These are phyloP conservation scores for Heterobasidion irregulare DNA, from an alignment of 1,284 basidiomycete species.

Conservation along the genomic window DNA sequence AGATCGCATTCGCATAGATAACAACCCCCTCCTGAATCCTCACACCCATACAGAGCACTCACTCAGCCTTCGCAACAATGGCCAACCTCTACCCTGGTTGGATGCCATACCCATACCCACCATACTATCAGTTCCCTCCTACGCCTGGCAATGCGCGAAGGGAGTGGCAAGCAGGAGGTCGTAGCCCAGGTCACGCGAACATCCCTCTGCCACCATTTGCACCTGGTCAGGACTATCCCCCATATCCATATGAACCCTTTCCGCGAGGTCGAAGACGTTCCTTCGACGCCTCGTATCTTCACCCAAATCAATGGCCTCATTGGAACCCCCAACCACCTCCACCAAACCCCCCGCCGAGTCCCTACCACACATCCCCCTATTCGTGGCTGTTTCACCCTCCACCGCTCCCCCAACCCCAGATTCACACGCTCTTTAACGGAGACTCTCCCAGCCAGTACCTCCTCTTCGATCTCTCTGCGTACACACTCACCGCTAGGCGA, in stretches of 20 bases:
- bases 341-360: conserved; percentile 16
- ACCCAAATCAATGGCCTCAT: conserved; percentile 4
- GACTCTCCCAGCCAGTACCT: conserved; percentile 33
- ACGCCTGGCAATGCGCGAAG: not conserved
- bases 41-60: not conserved
- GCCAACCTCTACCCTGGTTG: not conserved
- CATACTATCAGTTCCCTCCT: not conserved
- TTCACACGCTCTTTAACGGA: conserved; percentile 51
- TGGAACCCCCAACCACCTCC: conserved; percentile 15
- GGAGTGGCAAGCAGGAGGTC: not conserved
- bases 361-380: conserved; percentile 16
- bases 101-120: not conserved
- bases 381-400: conserved; percentile 16
- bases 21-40: not conserved
- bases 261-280: conserved; percentile 19
- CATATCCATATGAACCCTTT: conserved; percentile 6
- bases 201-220: not conserved
- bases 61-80: not conserved
- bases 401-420: conserved; percentile 19
- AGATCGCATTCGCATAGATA: not conserved
- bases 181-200: not conserved
- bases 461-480: conserved; percentile 44
- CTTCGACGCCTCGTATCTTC: conserved; percentile 10
- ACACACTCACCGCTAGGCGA: conserved; percentile 37
- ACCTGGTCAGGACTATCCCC: not conserved